Evolutionary conservation across 345 rosid species (phyloP).

Genomic region (Punica granatum): DNA sequence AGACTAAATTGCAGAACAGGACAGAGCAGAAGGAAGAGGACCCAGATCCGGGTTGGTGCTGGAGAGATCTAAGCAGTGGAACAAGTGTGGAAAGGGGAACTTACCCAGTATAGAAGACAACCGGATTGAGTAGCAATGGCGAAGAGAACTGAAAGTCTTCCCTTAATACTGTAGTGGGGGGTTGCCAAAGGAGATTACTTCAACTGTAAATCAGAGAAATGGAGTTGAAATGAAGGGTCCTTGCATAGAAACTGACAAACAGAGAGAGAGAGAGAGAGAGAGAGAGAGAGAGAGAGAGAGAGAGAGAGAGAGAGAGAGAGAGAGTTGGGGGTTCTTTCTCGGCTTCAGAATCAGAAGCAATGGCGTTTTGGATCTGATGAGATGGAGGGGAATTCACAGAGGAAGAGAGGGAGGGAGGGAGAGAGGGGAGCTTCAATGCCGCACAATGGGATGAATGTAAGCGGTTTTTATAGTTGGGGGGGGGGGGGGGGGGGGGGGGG

Average conservation of each 20-base stretch:
- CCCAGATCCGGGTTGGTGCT: background rate
- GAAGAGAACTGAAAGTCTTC: background rate
- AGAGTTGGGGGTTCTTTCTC: background rate
- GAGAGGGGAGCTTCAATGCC: too few species aligned
- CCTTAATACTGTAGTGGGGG: background rate
- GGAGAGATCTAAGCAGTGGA: background rate
- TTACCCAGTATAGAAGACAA: background rate
- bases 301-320: too few species aligned
- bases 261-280: background rate
- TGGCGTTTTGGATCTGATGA: constrained; percentile 2
- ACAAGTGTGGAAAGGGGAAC: background rate
- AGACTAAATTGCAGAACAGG: background rate
- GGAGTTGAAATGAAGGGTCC: background rate
- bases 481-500: too few species aligned
- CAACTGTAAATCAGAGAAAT: background rate
- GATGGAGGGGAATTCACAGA: too few species aligned
- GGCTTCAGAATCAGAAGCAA: background rate
- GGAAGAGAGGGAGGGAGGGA: too few species aligned
- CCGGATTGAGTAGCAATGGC: background rate
- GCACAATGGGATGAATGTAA: too few species aligned
- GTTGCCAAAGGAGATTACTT: background rate
- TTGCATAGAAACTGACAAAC: background rate
- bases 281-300: too few species aligned
- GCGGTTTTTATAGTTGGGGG: too few species aligned
- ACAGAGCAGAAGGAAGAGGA: background rate